Conservation (phyloP, 2,329 filamentous ascomycete species). For the Botrytis porri region DNA sequence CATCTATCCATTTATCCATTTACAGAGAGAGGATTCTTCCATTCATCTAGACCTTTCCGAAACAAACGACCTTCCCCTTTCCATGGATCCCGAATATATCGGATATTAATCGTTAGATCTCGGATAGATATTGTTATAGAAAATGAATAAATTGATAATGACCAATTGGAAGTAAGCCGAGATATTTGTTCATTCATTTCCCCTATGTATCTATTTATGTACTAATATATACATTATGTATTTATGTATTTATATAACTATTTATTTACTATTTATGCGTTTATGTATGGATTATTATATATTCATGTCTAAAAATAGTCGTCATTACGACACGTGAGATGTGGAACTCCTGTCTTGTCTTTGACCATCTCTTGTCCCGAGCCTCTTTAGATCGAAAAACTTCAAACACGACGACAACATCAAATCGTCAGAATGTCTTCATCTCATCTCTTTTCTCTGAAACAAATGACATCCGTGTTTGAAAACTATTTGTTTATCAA, state of each 20-base stretch:
- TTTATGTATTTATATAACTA: background rate
- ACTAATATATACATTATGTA: background rate
- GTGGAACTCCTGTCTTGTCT: background rate
- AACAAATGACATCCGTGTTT: background rate
- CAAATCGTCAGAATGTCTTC: background rate
- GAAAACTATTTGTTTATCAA: background rate
- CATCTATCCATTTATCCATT: background rate
- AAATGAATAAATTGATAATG: background rate
- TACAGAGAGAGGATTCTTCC: background rate
- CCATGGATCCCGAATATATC: background rate
- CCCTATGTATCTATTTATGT: background rate
- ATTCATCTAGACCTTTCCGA: background rate
- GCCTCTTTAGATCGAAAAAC: background rate
- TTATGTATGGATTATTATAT: background rate
- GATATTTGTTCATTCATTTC: background rate
- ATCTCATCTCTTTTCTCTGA: background rate
- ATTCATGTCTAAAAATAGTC: background rate
- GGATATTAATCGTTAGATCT: background rate
- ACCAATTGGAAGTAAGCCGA: background rate
- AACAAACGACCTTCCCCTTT: constrained; percentile 1
- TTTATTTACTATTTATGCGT: background rate
- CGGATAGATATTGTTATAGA: background rate
- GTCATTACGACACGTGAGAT: background rate
- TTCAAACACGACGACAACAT: background rate
- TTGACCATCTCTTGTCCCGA: background rate